These are phyloP conservation scores for Didymella lethalis DNA, from an alignment of 2,329 filamentous ascomycete species.

Conservation along the genomic window DNA sequence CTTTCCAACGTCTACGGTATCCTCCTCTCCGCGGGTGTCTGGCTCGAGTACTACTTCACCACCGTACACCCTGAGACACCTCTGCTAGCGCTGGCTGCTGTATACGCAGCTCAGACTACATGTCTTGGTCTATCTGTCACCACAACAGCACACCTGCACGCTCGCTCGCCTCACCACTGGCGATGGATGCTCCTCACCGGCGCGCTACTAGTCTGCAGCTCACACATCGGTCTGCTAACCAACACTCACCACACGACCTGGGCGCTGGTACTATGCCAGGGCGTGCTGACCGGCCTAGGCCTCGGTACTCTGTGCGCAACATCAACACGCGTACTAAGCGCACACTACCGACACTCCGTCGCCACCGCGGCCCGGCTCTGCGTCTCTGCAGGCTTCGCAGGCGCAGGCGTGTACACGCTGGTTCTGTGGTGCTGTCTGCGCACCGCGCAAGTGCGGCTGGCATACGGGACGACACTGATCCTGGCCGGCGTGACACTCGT, in stretches of 20 bases:
- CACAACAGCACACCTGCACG: conserved; percentile 14
- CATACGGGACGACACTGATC: neutral
- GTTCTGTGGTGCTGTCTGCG: conserved; percentile 13
- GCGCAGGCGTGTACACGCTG: conserved; percentile 25
- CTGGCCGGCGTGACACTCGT: conserved; percentile 20
- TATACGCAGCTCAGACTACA: conserved; percentile 25
- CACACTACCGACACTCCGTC: conserved; percentile 34
- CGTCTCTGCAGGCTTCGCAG: conserved; percentile 26
- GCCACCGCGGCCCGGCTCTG: conserved; percentile 49
- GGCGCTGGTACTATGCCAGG: conserved; percentile 20
- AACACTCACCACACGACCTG: neutral
- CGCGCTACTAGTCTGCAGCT: conserved; percentile 2
- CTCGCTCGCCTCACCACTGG: conserved; percentile 4
- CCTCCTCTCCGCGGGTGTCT: conserved; percentile 34
- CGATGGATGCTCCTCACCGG: conserved; percentile 9
- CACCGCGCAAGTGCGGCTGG: neutral
- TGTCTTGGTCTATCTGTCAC: conserved; percentile 23
- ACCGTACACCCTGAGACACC: neutral
- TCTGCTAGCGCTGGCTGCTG: conserved; percentile 19
- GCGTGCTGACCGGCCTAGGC: conserved; percentile 23
- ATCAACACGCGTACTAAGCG: conserved; percentile 25
- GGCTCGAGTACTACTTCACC: conserved; percentile 37
- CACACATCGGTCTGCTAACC: neutral
- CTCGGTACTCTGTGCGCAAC: conserved; percentile 29
- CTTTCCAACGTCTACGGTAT: conserved; percentile 38